phyloP scores from a whole-genome alignment of 208 protist species.

The Wallacemonas sp. region DNA sequence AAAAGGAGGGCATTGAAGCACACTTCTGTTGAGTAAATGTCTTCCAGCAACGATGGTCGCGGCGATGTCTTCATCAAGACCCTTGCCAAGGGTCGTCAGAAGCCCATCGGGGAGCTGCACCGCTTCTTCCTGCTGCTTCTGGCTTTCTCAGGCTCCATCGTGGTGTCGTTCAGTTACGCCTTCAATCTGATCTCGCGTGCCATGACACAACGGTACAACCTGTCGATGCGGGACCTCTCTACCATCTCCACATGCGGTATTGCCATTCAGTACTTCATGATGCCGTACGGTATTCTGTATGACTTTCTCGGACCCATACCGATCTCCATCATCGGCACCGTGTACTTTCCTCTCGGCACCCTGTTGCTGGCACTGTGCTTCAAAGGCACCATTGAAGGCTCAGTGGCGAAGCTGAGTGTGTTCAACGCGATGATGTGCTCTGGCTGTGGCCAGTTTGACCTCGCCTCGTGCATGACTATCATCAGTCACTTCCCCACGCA shows the following conservation, averaged over 20 bases:
- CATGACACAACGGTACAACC: conserved; percentile 43
- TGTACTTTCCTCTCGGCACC: conserved; percentile 29
- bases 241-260: conserved; percentile 49
- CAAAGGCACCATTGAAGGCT: conserved; percentile 29
- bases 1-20: not conserved
- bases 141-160: conserved; percentile 38
- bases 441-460: conserved; percentile 30
- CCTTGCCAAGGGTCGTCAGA: conserved; percentile 13
- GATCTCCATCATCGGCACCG: conserved; percentile 23
- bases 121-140: conserved; percentile 43
- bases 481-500: conserved; percentile 46
- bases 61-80: conserved; percentile 22
- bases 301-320: conserved; percentile 45
- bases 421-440: conserved; percentile 35
- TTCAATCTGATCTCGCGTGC: conserved; percentile 45
- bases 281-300: conserved; percentile 41
- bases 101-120: conserved; percentile 20
- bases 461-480: conserved; percentile 32
- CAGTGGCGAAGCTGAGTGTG: conserved; percentile 26
- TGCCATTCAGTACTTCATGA: conserved; percentile 27
- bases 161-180: conserved; percentile 42
- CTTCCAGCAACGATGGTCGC: conserved; percentile 1
- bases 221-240: conserved; percentile 48
- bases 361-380: conserved; percentile 40
- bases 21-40: conserved; percentile 12